Conservation (phyloP, 2,329 filamentous ascomycete species). For the Sclerotiophoma versabilis region DNA sequence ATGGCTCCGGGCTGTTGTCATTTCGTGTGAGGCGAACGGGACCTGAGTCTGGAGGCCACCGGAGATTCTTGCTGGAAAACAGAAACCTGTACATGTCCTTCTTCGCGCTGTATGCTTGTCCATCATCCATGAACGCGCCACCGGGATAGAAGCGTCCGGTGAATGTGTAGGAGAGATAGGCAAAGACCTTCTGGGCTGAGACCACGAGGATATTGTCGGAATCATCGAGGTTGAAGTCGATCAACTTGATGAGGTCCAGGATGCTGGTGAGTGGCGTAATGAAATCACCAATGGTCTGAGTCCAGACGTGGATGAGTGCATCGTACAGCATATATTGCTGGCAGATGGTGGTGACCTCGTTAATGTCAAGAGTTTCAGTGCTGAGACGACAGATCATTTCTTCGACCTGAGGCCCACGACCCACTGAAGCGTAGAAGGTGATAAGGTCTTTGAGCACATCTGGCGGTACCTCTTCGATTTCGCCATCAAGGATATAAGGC, state of each 20-base stretch:
- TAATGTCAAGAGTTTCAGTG: constrained; percentile 88
- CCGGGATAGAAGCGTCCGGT: constrained; percentile 93
- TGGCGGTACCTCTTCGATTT: constrained; percentile 78
- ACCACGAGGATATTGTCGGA: constrained; percentile 69
- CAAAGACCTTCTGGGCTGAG: constrained; percentile 89
- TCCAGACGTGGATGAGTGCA: constrained; percentile 96
- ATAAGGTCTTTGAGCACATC: constrained; percentile 86
- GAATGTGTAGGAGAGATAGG: constrained; percentile 89
- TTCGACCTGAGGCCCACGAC: constrained; percentile 80
- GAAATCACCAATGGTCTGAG: constrained; percentile 85
- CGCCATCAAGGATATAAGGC: constrained; percentile 81
- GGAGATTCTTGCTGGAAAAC: constrained; percentile 81
- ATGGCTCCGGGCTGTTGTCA: constrained; percentile 67
- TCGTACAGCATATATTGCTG: constrained; percentile 93
- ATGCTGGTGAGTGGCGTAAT: constrained; percentile 89
- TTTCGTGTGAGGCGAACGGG: constrained; percentile 67
- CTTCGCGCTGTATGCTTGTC: constrained; percentile 78
- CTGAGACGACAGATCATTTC: constrained; percentile 95
- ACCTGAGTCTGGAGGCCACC: constrained; percentile 73
- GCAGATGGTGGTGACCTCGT: constrained; percentile 89
- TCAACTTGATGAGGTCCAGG: constrained; percentile 67
- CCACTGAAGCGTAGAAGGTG: constrained; percentile 77
- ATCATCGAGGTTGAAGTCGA: constrained; percentile 62
- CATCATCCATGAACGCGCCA: constrained; percentile 75
- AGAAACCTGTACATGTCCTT: constrained; percentile 90